Evolutionary conservation across 2,329 filamentous ascomycete species (phyloP).

Genomic region (Penicillium griseofulvum): DNA sequence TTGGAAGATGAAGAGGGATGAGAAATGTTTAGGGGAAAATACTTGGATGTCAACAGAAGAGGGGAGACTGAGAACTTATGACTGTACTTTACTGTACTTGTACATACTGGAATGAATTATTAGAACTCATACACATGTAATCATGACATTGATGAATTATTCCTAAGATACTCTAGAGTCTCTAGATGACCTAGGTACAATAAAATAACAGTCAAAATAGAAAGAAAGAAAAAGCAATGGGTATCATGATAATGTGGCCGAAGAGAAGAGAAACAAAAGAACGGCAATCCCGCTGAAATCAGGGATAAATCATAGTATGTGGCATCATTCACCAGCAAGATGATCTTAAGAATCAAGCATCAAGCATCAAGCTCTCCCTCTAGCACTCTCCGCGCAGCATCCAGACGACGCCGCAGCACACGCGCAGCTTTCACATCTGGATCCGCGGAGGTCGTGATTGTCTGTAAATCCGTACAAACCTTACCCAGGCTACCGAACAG

Average conservation of each 20-base stretch:
- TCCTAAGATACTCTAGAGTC: neutral
- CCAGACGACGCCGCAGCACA: slow-evolving; percentile 68
- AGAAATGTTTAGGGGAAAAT: neutral
- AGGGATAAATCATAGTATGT: slow-evolving; percentile 3
- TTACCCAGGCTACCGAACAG: slow-evolving; percentile 51
- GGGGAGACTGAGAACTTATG: neutral
- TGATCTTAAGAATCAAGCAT: slow-evolving; percentile 16
- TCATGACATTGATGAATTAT: neutral
- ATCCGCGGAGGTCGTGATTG: slow-evolving; percentile 51
- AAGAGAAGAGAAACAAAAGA: slow-evolving; percentile 7
- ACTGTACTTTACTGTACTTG: neutral
- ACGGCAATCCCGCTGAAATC: neutral
- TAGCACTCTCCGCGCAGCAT: slow-evolving; percentile 69
- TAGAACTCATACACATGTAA: neutral
- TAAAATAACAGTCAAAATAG: neutral
- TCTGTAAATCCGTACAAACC: slow-evolving; percentile 53
- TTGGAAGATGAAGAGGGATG: neutral
- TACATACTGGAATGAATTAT: neutral
- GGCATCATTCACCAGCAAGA: slow-evolving; percentile 5
- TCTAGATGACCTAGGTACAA: slow-evolving; percentile 4
- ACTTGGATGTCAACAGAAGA: no score
- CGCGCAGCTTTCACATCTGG: slow-evolving; percentile 55
- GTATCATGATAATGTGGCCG: slow-evolving; percentile 20
- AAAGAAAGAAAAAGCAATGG: slow-evolving; percentile 14
- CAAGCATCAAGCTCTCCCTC: slow-evolving; percentile 61